Percentiles rank a stretch among this genome's conserved stretches.
phyloP scores from a whole-genome alignment of 495 filamentous ascomycete genomes.

The Hypomontagnella monticulosa region DNA sequence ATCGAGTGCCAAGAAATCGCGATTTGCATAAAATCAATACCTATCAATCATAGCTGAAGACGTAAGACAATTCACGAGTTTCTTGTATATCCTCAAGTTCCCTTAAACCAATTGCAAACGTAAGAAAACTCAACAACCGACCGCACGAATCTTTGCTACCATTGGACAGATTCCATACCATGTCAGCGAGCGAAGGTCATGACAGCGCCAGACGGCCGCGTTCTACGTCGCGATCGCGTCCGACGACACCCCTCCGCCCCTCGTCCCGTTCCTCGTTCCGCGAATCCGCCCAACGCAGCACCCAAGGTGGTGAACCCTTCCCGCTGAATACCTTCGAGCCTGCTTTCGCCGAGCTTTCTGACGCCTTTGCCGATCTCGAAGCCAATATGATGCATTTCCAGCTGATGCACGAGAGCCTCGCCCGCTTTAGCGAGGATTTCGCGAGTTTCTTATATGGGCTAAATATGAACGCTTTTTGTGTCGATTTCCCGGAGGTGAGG shows the following conservation, averaged over 20 bases:
- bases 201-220: constrained; percentile 47
- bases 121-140: background rate
- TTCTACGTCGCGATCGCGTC: constrained; percentile 73
- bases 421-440: constrained; percentile 95
- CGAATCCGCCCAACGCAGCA: constrained; percentile 63
- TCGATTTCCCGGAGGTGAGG: constrained; percentile 91
- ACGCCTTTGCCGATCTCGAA: constrained; percentile 94
- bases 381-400: constrained; percentile 98
- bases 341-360: constrained; percentile 90
- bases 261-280: constrained; percentile 89
- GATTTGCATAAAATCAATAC: background rate
- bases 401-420: constrained; percentile 94
- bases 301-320: constrained; percentile 69
- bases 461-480: constrained; percentile 99
- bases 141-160: background rate
- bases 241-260: constrained; percentile 91
- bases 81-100: no score
- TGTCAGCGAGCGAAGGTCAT: constrained; percentile 46
- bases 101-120: no score
- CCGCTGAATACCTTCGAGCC: constrained; percentile 87
- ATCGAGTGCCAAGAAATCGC: no score
- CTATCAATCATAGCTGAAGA: background rate
- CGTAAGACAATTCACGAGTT: background rate
- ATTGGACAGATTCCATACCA: constrained; percentile 13
- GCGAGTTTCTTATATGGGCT: constrained; percentile 93